Conservation (phyloP, 1,284 basidiomycete genomes). For the Ganoderma sinense region DNA sequence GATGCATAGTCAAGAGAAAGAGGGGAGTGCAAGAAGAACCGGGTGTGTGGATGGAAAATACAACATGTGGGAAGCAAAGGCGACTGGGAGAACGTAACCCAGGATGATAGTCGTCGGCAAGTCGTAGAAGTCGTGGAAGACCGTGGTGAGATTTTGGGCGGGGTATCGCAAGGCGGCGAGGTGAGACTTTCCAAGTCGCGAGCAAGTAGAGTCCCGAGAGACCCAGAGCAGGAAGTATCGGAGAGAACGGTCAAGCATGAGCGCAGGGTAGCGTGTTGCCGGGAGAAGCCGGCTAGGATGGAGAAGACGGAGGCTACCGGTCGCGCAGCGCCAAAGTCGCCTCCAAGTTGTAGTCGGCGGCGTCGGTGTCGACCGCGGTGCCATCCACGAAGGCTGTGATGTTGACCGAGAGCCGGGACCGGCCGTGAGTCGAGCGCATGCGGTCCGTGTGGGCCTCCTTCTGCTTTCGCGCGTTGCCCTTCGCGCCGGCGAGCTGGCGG, state of each 20-base stretch:
- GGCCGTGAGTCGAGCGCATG: neutral
- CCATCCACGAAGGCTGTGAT: neutral
- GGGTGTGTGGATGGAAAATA: neutral
- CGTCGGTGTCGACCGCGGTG: neutral
- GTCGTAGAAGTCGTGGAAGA: neutral
- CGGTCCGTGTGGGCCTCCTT: constrained; percentile 13
- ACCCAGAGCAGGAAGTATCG: neutral
- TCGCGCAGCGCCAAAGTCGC: neutral
- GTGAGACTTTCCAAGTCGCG: neutral
- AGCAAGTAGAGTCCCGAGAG: neutral
- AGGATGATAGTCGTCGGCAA: neutral
- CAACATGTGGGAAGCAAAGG: neutral
- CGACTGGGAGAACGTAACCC: neutral
- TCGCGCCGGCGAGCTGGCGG: constrained; percentile 13
- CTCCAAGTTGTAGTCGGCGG: too few species aligned
- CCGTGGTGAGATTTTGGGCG: neutral
- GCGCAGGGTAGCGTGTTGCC: neutral
- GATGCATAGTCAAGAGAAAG: neutral
- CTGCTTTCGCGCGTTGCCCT: constrained; percentile 9
- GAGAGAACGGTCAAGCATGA: neutral
- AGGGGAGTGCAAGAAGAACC: neutral
- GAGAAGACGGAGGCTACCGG: neutral
- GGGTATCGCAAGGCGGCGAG: neutral
- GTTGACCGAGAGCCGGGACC: constrained; percentile 2
- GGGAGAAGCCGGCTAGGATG: neutral